Base-by-base conservation (phyloP, 257 asterid genomes). In the Gynochthodes officinalis region DNA sequence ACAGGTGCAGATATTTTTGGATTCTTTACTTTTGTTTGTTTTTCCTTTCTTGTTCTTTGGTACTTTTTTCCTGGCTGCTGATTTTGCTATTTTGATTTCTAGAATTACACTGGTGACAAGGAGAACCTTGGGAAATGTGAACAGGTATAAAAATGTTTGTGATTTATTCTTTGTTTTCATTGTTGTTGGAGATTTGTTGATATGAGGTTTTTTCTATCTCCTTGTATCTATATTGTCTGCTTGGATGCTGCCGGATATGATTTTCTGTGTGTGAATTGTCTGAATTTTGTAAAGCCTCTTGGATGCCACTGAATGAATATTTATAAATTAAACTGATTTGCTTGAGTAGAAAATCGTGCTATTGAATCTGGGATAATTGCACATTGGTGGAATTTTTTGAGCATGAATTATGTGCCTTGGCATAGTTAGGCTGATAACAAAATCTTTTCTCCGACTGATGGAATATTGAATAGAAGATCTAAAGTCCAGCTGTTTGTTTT, bases 121-220 rank as follows among this genome's bases (percentile, higher is more conserved):
- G 97, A 90, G 49, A 80, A 62, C 73, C 87, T 95, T 87, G 99
- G 98, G 54, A 95, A 90, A 85, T 95, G 99, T 67, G 99, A 95
- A 84, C 98, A 82, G 99, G 99, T 95, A 44, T 37, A 89, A 73
- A 58, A 60, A 49, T 65, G 18, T 66, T 77, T 30, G 32, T 72
- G 66, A 19, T 69, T 67, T 52, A 73, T 18, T 53, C 37, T 46
- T 70, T 28, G 30, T 25, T 62, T 28, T 58, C 27, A 43, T 27
- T 48, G 11, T 52, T 39, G 15, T 48, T 64, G 48, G 35, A 32
- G 53, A 39, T 32, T 30, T 53, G 27, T 52, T 33, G 33, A 59
- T 49, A 18, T 30, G 10, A 62, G n/a, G 10, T 23, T 16, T 16
- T 14, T 64, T 43, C 57, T 37, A 39, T 40, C 23, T 43, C 30